Base-by-base conservation (phyloP, 495 filamentous ascomycete species). In the Terfezia boudieri region DNA sequence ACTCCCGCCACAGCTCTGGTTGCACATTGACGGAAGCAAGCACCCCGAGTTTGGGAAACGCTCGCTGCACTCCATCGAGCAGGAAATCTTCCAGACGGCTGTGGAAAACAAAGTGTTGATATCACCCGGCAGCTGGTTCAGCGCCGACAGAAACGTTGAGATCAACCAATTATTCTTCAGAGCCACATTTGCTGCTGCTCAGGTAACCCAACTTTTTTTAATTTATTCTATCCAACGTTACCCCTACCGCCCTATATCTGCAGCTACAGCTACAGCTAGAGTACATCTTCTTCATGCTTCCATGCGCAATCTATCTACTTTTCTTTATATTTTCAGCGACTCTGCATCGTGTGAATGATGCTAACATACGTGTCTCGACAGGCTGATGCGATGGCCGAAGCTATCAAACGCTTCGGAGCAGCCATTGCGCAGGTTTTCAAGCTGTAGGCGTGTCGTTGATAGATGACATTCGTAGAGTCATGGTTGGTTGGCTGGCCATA, bases 81-180 rank as follows among this genome's bases (percentile, higher is more conserved):
- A 92, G 53, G 78, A 82, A 41, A 81, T 98, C 51, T 96, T 90
- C 73, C 61, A 80, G 52, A 70, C 73, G 16, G 75, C 79, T 52
- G 76, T 95, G 43, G 71, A 76, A 5, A 73, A 78, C 54, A 77
- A 81, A 37, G 83, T 87, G 32, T 73, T 98, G 17, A 66, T 88
- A 20, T 83, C 80, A 50, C 76, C 80, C 41, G 90, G 90, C 4
- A 86, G 80, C 58, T 95, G 86, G 86, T 98, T 96, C 76, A 74
- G 73, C 50, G 83, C 85, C 11, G 73, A 79, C 48, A 70, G 69
- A 20, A 66, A 68, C 17, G 60, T 62, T 38, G 64, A 66, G 37
- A 71, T 65, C 12, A 67, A 56, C 14, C 72, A 72, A 1, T 64
- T 88, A 67, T 95, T 86, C 72, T 89, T 95, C 73, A 76, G 90